Conservation (phyloP, 2,329 filamentous ascomycete genomes). For the Plenodomus lindquistii region DNA sequence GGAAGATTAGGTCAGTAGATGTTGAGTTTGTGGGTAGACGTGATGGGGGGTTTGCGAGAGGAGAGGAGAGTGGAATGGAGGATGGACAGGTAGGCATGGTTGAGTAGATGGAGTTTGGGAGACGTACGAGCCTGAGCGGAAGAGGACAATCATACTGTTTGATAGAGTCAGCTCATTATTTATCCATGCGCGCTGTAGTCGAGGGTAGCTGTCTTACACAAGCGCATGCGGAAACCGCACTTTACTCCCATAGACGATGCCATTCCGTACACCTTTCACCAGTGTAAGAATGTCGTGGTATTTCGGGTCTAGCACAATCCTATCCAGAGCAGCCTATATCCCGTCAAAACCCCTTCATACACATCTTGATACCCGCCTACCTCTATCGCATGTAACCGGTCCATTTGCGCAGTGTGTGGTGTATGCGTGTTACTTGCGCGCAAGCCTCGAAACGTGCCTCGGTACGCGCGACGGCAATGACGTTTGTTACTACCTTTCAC, state of each 20-base stretch:
- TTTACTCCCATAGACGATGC: constrained; percentile 94
- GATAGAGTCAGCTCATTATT: constrained; percentile 4
- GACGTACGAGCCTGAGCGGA: constrained; percentile 84
- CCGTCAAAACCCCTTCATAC: constrained; percentile 6
- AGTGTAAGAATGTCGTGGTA: constrained; percentile 85
- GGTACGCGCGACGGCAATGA: constrained; percentile 25
- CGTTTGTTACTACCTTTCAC: constrained; percentile 13
- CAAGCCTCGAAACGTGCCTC: constrained; percentile 25
- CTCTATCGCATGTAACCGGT: constrained; percentile 39
- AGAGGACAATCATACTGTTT: constrained; percentile 88
- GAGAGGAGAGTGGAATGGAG: background rate
- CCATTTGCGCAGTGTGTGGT: constrained; percentile 25
- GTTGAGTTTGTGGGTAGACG: background rate
- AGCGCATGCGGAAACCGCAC: constrained; percentile 97
- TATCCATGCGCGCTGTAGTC: background rate
- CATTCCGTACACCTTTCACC: constrained; percentile 93
- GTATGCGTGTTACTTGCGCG: constrained; percentile 6
- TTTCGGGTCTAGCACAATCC: constrained; percentile 76
- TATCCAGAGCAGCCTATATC: constrained; percentile 70
- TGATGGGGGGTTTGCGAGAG: background rate
- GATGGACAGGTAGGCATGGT: background rate
- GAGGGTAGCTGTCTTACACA: constrained; percentile 62
- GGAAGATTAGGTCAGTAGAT: constrained; percentile 7
- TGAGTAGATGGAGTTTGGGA: background rate
- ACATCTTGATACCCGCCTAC: constrained; percentile 10